Conservation (phyloP, 305 asterid genomes). For the Solanum hybrid region DNA sequence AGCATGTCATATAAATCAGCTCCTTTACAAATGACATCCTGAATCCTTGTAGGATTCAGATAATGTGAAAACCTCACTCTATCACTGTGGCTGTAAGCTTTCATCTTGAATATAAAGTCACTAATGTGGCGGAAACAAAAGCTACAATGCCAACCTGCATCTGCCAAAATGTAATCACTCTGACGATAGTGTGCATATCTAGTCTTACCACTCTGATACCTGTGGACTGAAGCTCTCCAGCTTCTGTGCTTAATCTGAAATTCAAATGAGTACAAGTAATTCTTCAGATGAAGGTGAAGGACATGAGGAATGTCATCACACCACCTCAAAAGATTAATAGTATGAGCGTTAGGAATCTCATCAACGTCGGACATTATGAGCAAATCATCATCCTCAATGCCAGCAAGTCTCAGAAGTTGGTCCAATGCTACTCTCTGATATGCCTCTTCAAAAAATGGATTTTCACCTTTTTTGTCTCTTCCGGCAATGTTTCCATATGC, state of each 20-base stretch:
- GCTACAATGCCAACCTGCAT: constrained; percentile 52
- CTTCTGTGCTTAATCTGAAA: constrained; percentile 29
- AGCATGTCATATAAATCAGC: constrained; percentile 54
- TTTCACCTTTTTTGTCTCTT: constrained; percentile 45
- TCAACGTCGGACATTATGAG: constrained; percentile 30
- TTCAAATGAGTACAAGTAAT: constrained; percentile 53
- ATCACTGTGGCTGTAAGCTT: constrained; percentile 61
- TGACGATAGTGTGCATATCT: constrained; percentile 51
- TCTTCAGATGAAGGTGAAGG: constrained; percentile 44
- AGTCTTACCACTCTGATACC: constrained; percentile 37
- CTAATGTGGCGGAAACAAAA: constrained; percentile 18
- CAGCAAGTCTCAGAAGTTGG: constrained; percentile 39
- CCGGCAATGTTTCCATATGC: constrained; percentile 43
- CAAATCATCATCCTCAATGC: constrained; percentile 55
- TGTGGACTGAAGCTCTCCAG: constrained; percentile 60
- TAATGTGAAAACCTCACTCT: constrained; percentile 49
- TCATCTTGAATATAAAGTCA: constrained; percentile 66
- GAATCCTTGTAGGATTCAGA: constrained; percentile 47
- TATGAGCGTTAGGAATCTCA: constrained; percentile 36
- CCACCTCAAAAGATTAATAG: constrained; percentile 53
- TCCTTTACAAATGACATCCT: constrained; percentile 49
- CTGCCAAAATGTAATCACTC: constrained; percentile 35
- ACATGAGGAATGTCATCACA: constrained; percentile 49
- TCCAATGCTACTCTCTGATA: constrained; percentile 51
- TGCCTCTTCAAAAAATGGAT: constrained; percentile 57